phyloP scores from a whole-genome alignment of 1,284 basidiomycete species.

The Boletus sp. region DNA sequence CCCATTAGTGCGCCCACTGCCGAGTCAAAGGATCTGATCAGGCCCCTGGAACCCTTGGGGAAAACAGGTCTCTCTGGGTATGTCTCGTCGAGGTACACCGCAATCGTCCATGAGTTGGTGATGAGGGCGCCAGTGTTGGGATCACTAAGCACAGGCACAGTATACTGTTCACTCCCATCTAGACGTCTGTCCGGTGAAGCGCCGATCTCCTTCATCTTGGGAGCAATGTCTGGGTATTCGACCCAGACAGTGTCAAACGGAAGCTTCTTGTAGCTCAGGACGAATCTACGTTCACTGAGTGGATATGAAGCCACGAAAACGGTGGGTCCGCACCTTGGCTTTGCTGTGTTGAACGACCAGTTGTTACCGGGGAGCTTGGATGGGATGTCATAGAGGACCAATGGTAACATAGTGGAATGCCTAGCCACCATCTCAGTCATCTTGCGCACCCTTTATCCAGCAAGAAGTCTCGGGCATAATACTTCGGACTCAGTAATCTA shows the following conservation, averaged over 20 bases:
- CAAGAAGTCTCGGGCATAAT: not conserved
- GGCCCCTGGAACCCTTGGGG: constrained; percentile 35
- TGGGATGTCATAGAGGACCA: constrained; percentile 35
- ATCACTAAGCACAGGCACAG: constrained; percentile 41
- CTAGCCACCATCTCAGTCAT: not conserved
- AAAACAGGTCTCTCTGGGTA: constrained; percentile 48
- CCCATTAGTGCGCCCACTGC: constrained; percentile 11
- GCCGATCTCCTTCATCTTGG: constrained; percentile 34
- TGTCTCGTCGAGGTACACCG: constrained; percentile 48
- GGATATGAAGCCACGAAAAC: not conserved
- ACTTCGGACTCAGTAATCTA: not conserved
- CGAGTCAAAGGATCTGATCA: constrained; percentile 38
- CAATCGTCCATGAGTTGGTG: constrained; percentile 44
- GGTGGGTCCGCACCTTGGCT: constrained; percentile 23
- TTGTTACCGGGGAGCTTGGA: constrained; percentile 27
- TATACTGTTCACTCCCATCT: constrained; percentile 29
- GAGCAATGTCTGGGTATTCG: constrained; percentile 37
- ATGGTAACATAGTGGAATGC: constrained; percentile 23
- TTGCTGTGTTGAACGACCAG: constrained; percentile 33
- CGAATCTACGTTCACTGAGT: constrained; percentile 22
- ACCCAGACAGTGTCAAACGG: constrained; percentile 37
- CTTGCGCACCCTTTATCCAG: constrained; percentile 6
- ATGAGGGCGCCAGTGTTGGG: constrained; percentile 38
- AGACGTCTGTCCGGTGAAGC: constrained; percentile 24
- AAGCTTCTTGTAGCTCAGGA: constrained; percentile 38